Evolutionary conservation across 1,139 yeast species (phyloP), one percentile per base, ranked within the genome.

Genomic region (Tardiomyces digboiensis): DNA sequence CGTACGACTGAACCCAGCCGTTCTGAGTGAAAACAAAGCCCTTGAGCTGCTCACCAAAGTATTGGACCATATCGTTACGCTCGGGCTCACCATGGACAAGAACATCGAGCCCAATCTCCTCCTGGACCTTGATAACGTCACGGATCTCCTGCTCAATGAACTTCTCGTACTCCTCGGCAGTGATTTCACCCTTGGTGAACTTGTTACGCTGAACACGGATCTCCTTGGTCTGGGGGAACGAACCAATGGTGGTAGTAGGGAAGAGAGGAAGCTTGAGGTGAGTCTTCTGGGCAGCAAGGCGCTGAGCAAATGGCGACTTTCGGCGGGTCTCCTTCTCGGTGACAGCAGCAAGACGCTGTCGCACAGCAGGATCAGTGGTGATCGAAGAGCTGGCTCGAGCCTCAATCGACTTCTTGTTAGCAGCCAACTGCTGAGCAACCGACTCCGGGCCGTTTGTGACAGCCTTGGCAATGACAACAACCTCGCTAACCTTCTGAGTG

Each of bases 1-100:
- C 98, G 72, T 89, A 91, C 59, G 98, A 91, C 80, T 91, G 98
- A 61, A 91, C 98, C 98, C 98, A 91, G 74, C 98, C 98, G 80
- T 87, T 87, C 61, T 86, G 77, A 72, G 98, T 91, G 80, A 91
- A 91, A 58, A 95, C 95, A 70, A 85, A 91, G 70, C 98, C 98
- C 67, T 86, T 84, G 69, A 91, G 78, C 78, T 87, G 88, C 77
- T 91, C 98, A 78, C 98, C 98, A 59, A 91, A 91, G 82, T 91
- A 91, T 78, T 91, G 98, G 65, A 91, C 98, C 98, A 91, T 91
- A 77, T 91, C 98, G 76, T 91, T 91, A 82, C 98, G 86, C 80
- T 93, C 98, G 72, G 98, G 98, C 77, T 91, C 98, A 78, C 98
- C 98, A 74, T 91, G 98, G 57, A 91, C 98, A 61, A 89, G 78